Evolutionary conservation across 345 rosid species (phyloP).

Genomic region (Eucalyptus pauciflora): DNA sequence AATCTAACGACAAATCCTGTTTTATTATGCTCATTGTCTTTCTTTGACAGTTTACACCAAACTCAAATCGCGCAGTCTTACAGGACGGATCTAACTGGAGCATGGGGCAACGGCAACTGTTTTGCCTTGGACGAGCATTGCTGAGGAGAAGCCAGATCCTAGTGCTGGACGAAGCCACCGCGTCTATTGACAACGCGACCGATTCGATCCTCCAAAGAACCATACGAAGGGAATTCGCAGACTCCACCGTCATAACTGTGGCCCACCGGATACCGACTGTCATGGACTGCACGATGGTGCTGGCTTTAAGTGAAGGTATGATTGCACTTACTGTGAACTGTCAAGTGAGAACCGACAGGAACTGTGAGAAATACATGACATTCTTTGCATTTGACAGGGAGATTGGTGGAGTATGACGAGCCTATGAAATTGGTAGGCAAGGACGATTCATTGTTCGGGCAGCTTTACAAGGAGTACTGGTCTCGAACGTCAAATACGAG

Average conservation of each 20-base stretch:
- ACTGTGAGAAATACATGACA: neutral
- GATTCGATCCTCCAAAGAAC: constrained; percentile 44
- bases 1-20: neutral
- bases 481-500: neutral
- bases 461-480: constrained; percentile 10
- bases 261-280: constrained; percentile 64
- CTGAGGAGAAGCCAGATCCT: constrained; percentile 34
- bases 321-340: neutral
- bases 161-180: constrained; percentile 65
- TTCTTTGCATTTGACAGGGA: neutral
- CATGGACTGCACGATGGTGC: constrained; percentile 51
- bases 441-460: constrained; percentile 3
- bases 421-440: neutral
- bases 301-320: constrained; percentile 33
- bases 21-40: neutral
- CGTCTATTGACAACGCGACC: constrained; percentile 45
- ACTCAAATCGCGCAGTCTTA: constrained; percentile 11
- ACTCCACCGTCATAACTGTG: constrained; percentile 45
- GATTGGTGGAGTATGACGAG: constrained; percentile 2
- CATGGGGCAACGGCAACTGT: constrained; percentile 46
- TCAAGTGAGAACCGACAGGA: neutral
- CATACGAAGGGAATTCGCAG: constrained; percentile 33
- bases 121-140: constrained; percentile 51
- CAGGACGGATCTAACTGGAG: constrained; percentile 70
- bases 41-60: neutral